Evolutionary conservation across 2,329 filamentous ascomycete genomes (phyloP).

Genomic region (Didymella keratinophila): DNA sequence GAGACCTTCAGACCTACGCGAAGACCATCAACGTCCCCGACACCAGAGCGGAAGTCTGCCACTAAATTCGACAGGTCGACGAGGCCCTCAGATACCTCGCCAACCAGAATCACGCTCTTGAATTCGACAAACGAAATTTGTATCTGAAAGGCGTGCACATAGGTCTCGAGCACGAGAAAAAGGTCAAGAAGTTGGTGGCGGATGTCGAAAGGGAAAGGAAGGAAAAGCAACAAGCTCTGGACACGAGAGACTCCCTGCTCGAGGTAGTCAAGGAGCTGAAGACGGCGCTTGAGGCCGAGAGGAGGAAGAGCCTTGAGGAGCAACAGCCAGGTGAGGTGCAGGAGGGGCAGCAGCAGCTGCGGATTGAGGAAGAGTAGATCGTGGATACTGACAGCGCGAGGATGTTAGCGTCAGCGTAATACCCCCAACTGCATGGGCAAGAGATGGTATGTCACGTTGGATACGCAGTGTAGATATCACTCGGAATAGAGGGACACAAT

Average conservation of each 20-base stretch:
- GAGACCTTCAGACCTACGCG: no score
- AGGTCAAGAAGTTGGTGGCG: not conserved
- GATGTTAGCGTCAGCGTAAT: not conserved
- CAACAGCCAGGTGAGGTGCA: not conserved
- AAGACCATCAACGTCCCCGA: no score
- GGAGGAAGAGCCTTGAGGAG: not conserved
- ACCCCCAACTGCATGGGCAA: not conserved
- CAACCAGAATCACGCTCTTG: not conserved
- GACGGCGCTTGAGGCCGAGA: not conserved
- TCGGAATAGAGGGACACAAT: not conserved
- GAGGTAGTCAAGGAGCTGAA: not conserved
- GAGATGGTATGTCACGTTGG: not conserved
- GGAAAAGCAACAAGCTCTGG: not conserved
- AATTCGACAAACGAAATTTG: not conserved
- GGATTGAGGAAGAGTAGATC: not conserved
- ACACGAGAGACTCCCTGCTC: not conserved
- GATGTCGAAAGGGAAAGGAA: not conserved
- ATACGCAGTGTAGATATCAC: not conserved
- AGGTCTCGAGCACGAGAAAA: not conserved
- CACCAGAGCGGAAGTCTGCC: no score
- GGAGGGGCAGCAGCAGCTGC: not conserved
- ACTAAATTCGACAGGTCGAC: no score
- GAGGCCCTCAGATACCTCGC: no score
- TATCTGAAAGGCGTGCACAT: not conserved
- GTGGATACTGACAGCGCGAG: not conserved